A percentile compares a stretch with the other conserved stretches of the same genome.
phyloP scores from a whole-genome alignment of 1,284 basidiomycete genomes.

The Meripilus lineatus region DNA sequence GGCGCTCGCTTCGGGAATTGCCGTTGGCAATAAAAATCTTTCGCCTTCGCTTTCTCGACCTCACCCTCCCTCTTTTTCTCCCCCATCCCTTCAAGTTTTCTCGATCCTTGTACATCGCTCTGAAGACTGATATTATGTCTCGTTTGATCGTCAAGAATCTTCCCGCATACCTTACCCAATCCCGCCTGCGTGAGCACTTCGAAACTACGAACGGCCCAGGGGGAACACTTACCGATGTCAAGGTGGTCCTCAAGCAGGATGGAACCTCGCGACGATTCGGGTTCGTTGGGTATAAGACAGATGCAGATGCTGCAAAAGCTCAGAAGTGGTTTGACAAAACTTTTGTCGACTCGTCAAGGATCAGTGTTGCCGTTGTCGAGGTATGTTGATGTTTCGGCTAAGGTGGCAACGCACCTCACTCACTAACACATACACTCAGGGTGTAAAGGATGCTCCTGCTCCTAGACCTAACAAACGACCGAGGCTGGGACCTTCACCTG shows the following conservation, averaged over 20 bases:
- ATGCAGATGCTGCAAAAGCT: slow-evolving; percentile 72
- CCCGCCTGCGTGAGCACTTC: slow-evolving; percentile 69
- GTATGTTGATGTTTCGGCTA: slow-evolving; percentile 36
- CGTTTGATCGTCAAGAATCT: slow-evolving; percentile 91
- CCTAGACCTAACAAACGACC: slow-evolving; percentile 68
- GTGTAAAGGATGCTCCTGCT: slow-evolving; percentile 57
- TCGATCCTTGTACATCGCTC: too few species aligned
- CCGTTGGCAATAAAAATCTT: too few species aligned
- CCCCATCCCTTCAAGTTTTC: too few species aligned
- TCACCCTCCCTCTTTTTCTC: not conserved
- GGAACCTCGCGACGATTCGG: slow-evolving; percentile 86
- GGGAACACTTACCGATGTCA: slow-evolving; percentile 82
- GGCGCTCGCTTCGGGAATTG: too few species aligned
- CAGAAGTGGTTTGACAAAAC: slow-evolving; percentile 85
- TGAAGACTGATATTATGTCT: slow-evolving; percentile 54
- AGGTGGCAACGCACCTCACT: not conserved
- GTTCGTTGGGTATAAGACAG: slow-evolving; percentile 87
- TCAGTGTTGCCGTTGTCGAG: slow-evolving; percentile 77
- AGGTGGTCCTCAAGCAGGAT: slow-evolving; percentile 73
- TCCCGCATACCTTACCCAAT: slow-evolving; percentile 68
- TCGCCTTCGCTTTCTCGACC: too few species aligned
- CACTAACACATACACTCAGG: slow-evolving; percentile 32
- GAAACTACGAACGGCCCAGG: slow-evolving; percentile 56
- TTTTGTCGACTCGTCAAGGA: slow-evolving; percentile 72
- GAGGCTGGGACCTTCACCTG: slow-evolving; percentile 40